Evolutionary conservation across 2,329 filamentous ascomycete genomes (phyloP), one percentile per base, ranked within the genome.

Genomic region (Tolypocladium cylindrosporum): DNA sequence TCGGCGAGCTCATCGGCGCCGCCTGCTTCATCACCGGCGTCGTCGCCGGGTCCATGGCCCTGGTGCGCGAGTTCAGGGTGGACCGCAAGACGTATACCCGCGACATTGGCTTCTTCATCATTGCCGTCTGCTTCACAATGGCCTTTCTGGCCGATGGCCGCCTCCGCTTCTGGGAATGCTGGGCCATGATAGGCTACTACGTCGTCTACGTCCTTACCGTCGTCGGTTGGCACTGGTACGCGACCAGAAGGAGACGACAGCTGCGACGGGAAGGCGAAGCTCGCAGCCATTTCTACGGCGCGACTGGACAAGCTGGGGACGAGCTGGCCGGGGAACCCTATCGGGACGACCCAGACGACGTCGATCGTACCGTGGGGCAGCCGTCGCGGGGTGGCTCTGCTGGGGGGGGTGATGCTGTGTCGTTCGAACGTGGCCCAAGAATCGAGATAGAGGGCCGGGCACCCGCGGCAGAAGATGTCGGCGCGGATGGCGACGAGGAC

Each of bases 11-110:
- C 55, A 91, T 99, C 56, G 94, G 94, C 40, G 94, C 94, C 13
- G 94, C 94, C 40, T 86, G 90, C 62, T 99, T 99, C 75, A 99
- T 99, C 71, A 95, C 92, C 1, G 89, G 92, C 1, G 93, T 99
- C 21, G 94, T 99, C 40, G 91, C 93, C 6, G 94, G 94, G 19
- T 96, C 91, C 58, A 99, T 99, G 94, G 94, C 93, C 16, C 75
- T 99, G 57, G 92, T 97, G n/a, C 83, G 90, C 62, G 94, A 96
- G 57, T 99, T 99, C 72, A 88, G 87, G 63, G 94, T 99, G 56
- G 89, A 90, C 56, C 87, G 86, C 66, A 90, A 88, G 71, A 94
- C 91, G 41, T 99, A 97, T 69, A 82, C 97, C 27, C 83, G 94
- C 63, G 94, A 99, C 68, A 88, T 97, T 13, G 82, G 85, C 59